Percentiles rank a stretch among this genome's conserved stretches.
phyloP scores from a whole-genome alignment of 225 moss, liverwort and hornwort species.

The Physcomitrellopsis africana region DNA sequence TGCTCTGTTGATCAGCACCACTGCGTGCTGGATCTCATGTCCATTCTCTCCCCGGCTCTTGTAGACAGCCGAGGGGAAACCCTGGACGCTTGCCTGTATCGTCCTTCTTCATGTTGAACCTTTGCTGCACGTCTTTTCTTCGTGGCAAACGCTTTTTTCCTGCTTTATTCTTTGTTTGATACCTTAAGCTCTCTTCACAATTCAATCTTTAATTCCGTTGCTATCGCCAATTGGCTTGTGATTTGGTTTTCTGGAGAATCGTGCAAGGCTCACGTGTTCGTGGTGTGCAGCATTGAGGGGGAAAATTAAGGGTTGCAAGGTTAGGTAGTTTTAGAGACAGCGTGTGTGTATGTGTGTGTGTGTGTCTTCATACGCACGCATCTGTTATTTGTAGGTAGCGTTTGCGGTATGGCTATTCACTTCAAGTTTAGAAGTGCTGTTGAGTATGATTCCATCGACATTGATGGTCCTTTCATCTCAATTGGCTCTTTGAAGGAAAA shows the following conservation, averaged over 20 bases:
- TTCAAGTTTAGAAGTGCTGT: constrained; percentile 98
- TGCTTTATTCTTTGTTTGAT: no score
- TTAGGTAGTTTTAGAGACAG: constrained; percentile 9
- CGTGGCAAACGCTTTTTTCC: no score
- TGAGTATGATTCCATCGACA: constrained; percentile 89
- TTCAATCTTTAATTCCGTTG: background rate
- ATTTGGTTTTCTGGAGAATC: constrained; percentile 21
- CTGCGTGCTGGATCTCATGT: no score
- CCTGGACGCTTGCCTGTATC: no score
- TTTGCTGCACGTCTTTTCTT: no score
- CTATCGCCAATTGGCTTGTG: constrained; percentile 15
- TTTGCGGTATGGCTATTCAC: constrained; percentile 76
- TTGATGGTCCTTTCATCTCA: constrained; percentile 89
- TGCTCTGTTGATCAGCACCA: no score
- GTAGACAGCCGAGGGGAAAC: no score
- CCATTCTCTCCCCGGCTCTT: no score
- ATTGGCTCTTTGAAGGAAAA: constrained; percentile 85
- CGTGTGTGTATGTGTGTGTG: constrained; percentile 4
- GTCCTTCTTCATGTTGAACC: no score
- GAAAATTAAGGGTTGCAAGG: constrained; percentile 2
- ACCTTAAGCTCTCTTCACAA: background rate
- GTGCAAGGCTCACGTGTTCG: background rate
- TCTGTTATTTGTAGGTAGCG: constrained; percentile 20
- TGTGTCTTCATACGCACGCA: background rate
- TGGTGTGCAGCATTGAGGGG: constrained; percentile 26